Evolutionary conservation across 768 basidiomycete species (phyloP).

Genomic region (Rhodotorula diobovata): DNA sequence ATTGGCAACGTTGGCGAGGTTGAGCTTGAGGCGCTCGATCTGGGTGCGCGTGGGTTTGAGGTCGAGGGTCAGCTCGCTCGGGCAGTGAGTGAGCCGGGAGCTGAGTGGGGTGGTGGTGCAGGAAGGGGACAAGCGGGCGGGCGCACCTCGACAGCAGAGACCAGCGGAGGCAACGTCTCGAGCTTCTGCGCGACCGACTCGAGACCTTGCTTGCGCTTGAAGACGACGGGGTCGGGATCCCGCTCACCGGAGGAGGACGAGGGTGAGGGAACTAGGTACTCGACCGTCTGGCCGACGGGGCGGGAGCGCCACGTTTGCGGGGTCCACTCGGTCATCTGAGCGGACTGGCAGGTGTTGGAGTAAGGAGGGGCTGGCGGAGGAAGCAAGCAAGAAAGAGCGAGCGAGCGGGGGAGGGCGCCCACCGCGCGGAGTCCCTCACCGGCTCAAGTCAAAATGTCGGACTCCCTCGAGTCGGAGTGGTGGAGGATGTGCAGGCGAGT

Average conservation of each 20-base stretch:
- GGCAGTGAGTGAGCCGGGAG: too few species aligned
- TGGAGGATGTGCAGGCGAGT: not conserved
- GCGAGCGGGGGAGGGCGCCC: too few species aligned
- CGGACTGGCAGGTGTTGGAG: not conserved
- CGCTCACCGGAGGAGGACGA: constrained; percentile 48
- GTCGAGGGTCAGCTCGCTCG: not conserved
- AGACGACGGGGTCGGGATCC: constrained; percentile 39
- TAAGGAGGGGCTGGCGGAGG: not conserved
- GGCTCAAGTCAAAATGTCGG: too few species aligned
- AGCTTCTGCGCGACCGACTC: constrained; percentile 52
- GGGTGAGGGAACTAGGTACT: constrained; percentile 26
- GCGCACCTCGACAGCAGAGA: constrained; percentile 82
- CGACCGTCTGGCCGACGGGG: constrained; percentile 65
- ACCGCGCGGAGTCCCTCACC: too few species aligned
- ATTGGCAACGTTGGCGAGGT: constrained; percentile 59
- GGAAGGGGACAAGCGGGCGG: too few species aligned
- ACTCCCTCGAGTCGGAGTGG: too few species aligned
- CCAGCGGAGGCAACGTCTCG: constrained; percentile 73
- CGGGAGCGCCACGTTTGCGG: constrained; percentile 76
- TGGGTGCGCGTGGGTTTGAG: not conserved
- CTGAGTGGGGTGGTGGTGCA: not conserved
- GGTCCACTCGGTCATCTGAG: constrained; percentile 54
- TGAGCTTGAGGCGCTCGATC: constrained; percentile 45
- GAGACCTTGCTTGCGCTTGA: constrained; percentile 22
- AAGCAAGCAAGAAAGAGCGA: not conserved